Evolutionary conservation across 371 early-diverging fungal genomes (phyloP).

Genomic region (Actinomortierella ambigua): DNA sequence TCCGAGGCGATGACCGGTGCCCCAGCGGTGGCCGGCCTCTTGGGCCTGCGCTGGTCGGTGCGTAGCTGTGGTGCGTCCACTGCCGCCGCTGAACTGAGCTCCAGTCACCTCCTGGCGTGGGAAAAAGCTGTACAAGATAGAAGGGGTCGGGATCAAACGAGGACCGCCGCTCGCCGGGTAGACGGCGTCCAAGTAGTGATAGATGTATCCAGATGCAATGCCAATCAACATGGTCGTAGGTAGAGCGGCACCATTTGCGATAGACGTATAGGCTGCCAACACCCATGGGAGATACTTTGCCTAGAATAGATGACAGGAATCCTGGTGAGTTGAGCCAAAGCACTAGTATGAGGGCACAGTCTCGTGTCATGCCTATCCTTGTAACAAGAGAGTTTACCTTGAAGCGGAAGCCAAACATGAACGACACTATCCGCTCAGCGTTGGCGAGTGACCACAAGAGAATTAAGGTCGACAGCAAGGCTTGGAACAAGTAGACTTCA

Average conservation of each 20-base stretch:
- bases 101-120: slow-evolving; percentile 45
- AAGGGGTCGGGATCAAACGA: slow-evolving; percentile 57
- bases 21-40: slow-evolving; percentile 53
- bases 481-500: slow-evolving; percentile 42
- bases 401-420: slow-evolving; percentile 85
- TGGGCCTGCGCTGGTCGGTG: slow-evolving; percentile 7
- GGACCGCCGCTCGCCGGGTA: slow-evolving; percentile 67
- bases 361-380: neutral
- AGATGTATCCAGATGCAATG: slow-evolving; percentile 57
- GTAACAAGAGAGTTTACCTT: slow-evolving; percentile 60
- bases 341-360: slow-evolving; percentile 2
- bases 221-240: slow-evolving; percentile 55
- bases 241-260: slow-evolving; percentile 32
- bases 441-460: slow-evolving; percentile 82
- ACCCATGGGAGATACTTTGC: slow-evolving; percentile 80
- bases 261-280: slow-evolving; percentile 57
- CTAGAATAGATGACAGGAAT: slow-evolving; percentile 26
- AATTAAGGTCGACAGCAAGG: slow-evolving; percentile 67
- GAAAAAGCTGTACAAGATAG: slow-evolving; percentile 52
- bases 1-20: slow-evolving; percentile 52
- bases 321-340: neutral
- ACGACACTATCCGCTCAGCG: slow-evolving; percentile 66
- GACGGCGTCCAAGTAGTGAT: slow-evolving; percentile 55
- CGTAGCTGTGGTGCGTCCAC: slow-evolving; percentile 7
- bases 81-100: slow-evolving; percentile 20